Base-by-base conservation (phyloP, 164 flowering plant species). In the Nymphaea colorata region DNA sequence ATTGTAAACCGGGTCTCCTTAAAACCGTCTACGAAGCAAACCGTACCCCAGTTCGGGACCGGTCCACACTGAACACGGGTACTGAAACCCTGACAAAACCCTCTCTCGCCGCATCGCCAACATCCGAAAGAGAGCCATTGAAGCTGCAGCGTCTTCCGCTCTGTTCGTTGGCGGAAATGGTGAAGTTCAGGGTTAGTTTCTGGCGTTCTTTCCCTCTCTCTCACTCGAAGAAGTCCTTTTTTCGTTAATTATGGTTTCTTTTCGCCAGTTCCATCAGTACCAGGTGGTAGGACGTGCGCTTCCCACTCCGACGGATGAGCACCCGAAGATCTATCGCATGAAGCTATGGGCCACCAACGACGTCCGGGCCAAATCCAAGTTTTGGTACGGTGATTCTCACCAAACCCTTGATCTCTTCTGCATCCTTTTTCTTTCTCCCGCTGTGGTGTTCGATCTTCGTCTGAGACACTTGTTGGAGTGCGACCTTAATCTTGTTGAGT, bases 331-430 rank as follows among this genome's bases (percentile, higher is more conserved):
- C 68, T 90, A 86, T 76, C 75, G 96, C 14, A 88, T 90, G 96
- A 90, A 90, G 81, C 85, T 90, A 6, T 89, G 96, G 96, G 90
- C 90, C 6, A 87, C 91, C 51, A 89, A 89, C 61, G 90, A 89
- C 67, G 95, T 89, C 55, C 86, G 96, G 10, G 89, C 96, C 73
- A 87, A 89, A 74, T 89, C 96, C 77, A 88, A 88, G 82, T 88
- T 88, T 76, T 87, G 93, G 93, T 87, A 11, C 41, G 41, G 16
- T 5, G 41, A 64, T 41, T 25, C 36, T 25, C 36, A 25, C 36
- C 36, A 25, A 25, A 25, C 36, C 36, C 36, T 25, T 25, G 36
- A 25, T 25, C 36, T 25, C 36, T 25, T 25, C 0, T 25, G 0
- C 36, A 25, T 17, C 17, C 42, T 10, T 61, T 61, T 61, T 61